Base-by-base conservation (phyloP, 2,329 filamentous ascomycete species). In the Colletotrichum liaoningense region DNA sequence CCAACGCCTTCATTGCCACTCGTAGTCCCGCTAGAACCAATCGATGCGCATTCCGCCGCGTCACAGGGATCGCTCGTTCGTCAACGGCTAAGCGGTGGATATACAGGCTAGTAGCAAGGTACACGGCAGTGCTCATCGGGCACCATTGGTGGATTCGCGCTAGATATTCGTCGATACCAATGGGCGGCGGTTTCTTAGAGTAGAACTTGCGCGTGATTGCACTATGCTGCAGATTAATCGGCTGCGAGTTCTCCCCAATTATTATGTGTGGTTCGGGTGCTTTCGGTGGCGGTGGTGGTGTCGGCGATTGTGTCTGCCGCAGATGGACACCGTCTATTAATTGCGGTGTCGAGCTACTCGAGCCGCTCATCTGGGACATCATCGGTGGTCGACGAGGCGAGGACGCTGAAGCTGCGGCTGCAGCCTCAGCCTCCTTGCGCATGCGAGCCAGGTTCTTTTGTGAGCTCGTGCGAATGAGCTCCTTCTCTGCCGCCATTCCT, bases 191-290 rank as follows among this genome's bases (percentile, higher is more conserved):
- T 63, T 92, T 90, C 81, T 97, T 98, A 76, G 93, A 96, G 85
- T 97, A 97, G 84, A 99, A 99, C 79, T 97, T 97, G 77, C 95
- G 92, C 22, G 94, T 95, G 76, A 98, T 94, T 76, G 95, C 93
- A 75, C 92, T 92, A 80, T 97, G 93, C 81, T 98, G 95, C 42
- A 94, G 84, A 73, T 93, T 91, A 69, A 95, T 86, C 26, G 93
- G 92, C 77, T 95, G 92, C 35, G 91, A 92, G 80, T 94, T 90
- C 58, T 90, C 89, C n/a, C 92, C 90, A 68, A 92, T 88, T 58
- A 93, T 84, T 65, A 92, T 85, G 78, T 91, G 90, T 19, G 90
- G 90, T 73, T 87, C 83, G 19, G 79, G 79, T 24, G 79, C 79
- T 30, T 78, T 75, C 55, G 75, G 77, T 5, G 78, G 79, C 76